Base-by-base conservation (phyloP, 495 filamentous ascomycete species). In the Tirmania nivea region DNA sequence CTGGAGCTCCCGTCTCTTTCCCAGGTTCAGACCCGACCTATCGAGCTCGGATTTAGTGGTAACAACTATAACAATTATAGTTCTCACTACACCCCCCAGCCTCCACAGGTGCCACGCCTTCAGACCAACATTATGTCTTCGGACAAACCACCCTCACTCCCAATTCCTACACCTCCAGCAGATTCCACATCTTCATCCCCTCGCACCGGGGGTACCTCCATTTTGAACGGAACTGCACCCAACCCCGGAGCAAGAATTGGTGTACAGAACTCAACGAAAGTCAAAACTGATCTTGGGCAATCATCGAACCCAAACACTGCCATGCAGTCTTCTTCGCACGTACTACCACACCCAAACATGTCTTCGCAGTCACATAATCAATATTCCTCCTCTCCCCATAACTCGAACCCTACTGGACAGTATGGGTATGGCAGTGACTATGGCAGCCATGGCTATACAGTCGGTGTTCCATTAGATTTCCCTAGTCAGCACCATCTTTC, bases 1-100 rank as follows among this genome's bases (percentile, higher is more conserved):
- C 88, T 95, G 88, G 88, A 93, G 86, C 81, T 90, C 71, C 85
- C 88, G 69, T 83, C 85, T 74, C 81, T 89, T 63, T 81, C 85
- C 66, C 83, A 86, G 75, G 78, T 85, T 76, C 83, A 86, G 69
- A 78, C 80, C 78, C 83, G 87, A 80, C 25, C 25, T 31, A 86
- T 81, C 74, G 75, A 78, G 71, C 75, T 75, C 68, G 84, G 93
- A 53, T 56, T 57, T 62, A 56, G 61, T 52, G 48, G 60, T 34
- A 51, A 55, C 20, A 31, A 62, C 62, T 58, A 54, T 70, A 79
- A 67, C 86, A 14, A 78, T 71, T 84, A 83, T 71, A 80, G 80
- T 71, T 73, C 73, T 67, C 76, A 83, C 69, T 78, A 77, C 63
- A 69, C 74, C 39, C 76, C 81, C 69, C 74, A 81, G 62, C 74